Evolutionary conservation across 257 asterid species (phyloP), one percentile per base, ranked within the genome.

Genomic region (Sherardia arvensis): DNA sequence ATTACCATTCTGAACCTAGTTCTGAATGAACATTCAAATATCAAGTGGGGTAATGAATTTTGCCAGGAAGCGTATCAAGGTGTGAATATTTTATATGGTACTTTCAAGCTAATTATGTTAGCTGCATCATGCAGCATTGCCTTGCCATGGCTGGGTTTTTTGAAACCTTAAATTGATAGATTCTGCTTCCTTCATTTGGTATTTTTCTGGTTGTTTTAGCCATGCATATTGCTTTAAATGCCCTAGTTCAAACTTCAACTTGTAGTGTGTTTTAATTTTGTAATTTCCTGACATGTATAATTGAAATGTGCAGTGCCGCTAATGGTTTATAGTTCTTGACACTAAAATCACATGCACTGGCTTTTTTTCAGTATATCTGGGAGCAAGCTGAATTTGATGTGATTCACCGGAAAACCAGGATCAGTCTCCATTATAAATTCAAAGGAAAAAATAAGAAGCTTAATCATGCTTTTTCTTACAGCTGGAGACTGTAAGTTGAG

Each of bases 401-500:
- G 61, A 76, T 93, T 66, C 87, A 84, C 70, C 77, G 99, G 79
- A 93, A 87, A 76, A 93, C 99, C 47, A 87, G 96, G 77, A 93
- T 93, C 65, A 93, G 99, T 76, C 99, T 93, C 67, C 99, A 93
- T 76, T 93, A 69, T 84, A 81, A 83, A 78, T 90, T 93, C 73
- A 88, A 82, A 69, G 84, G 83, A 71, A 90, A 76, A 30, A 72
- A 80, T 1, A 80, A 78, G 64, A 93, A 93, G 88, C 73, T 93
- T 66, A 87, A 88, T 36, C 89, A 90, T 69, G 97, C 97, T 18
- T 93, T 93, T 81, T 85, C 96, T 76, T 90, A 90, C 78, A 93
- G 97, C 83, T 93, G 99, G 99, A 87, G 97, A 81, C 87, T 93
- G 99, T 92, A 89, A 92, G 95, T 77, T 29, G 53, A 34, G 33